These are phyloP conservation scores for Pyrus pyrifolia DNA, from an alignment of 306 rosid genomes.

Conservation along the genomic window DNA sequence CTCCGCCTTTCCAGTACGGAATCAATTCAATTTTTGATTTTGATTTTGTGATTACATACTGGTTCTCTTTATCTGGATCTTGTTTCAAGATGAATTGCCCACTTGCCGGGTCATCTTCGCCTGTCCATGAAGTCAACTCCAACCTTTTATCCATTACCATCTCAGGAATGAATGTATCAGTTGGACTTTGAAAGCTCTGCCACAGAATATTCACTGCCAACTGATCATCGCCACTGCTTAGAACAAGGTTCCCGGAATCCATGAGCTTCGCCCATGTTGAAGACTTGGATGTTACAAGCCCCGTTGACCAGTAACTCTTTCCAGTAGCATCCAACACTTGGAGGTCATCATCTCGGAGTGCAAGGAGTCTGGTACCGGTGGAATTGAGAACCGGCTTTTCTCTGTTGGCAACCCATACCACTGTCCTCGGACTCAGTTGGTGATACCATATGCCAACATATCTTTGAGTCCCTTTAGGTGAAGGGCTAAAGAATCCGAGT, in stretches of 20 bases:
- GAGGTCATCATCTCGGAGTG: conserved; percentile 16
- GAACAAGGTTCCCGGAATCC: conserved; percentile 43
- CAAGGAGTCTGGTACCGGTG: neutral
- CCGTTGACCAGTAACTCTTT: conserved; percentile 1
- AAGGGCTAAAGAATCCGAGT: conserved; percentile 33
- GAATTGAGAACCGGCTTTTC: neutral
- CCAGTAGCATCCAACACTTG: neutral
- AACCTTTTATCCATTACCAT: conserved; percentile 28
- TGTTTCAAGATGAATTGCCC: conserved; percentile 26
- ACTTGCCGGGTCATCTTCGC: neutral
- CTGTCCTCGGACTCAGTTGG: neutral
- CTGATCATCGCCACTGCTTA: neutral
- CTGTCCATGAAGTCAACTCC: conserved; percentile 26
- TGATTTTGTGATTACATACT: neutral
- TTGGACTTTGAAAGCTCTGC: conserved; percentile 42
- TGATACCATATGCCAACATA: conserved; percentile 47
- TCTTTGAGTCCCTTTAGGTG: neutral
- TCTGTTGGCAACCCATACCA: conserved; percentile 55
- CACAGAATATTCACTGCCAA: conserved; percentile 1
- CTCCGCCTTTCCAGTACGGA: conserved; percentile 12
- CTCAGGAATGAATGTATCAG: conserved; percentile 42
- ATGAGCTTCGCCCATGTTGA: no score
- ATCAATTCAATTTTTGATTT: neutral
- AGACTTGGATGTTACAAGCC: fast-evolving
- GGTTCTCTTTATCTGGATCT: neutral